Evolutionary conservation across 2,329 filamentous ascomycete genomes (phyloP).

Genomic region (Venturia pyrina): DNA sequence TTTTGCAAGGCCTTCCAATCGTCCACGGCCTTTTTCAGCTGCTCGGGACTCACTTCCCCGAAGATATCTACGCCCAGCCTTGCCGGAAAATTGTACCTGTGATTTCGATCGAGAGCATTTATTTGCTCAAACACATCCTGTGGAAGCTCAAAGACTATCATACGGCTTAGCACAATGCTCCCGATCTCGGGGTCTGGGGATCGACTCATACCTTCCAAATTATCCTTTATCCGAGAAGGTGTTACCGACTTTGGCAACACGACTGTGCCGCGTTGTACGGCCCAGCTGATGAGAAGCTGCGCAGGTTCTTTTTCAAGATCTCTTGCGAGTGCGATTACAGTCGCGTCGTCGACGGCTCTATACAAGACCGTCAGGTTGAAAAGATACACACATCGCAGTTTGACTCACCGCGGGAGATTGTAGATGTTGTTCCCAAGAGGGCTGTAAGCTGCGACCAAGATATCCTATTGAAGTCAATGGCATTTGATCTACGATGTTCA

Average conservation of each 20-base stretch:
- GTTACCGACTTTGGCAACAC: background rate
- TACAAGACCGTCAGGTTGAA: background rate
- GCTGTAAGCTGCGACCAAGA: constrained; percentile 44
- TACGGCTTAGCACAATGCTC: background rate
- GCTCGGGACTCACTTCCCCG: constrained; percentile 11
- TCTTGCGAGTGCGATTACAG: constrained; percentile 53
- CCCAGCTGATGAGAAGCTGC: constrained; percentile 4
- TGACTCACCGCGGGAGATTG: constrained; percentile 40
- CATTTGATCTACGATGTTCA: background rate
- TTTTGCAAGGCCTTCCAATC: constrained; percentile 28
- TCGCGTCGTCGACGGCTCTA: constrained; percentile 47
- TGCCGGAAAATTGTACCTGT: constrained; percentile 11
- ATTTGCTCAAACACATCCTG: background rate
- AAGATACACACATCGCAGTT: background rate
- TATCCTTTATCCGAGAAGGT: background rate
- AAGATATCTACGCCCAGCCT: constrained; percentile 12
- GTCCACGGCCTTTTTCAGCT: constrained; percentile 21
- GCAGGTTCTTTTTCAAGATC: constrained; percentile 29
- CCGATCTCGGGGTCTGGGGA: background rate
- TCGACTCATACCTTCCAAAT: background rate
- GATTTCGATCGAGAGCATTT: background rate
- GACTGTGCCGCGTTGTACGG: background rate
- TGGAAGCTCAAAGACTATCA: background rate
- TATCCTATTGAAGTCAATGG: constrained; percentile 30
- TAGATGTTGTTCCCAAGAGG: constrained; percentile 48